Base-by-base conservation (phyloP, 139 green algal species). In the Micractinium conductrix region DNA sequence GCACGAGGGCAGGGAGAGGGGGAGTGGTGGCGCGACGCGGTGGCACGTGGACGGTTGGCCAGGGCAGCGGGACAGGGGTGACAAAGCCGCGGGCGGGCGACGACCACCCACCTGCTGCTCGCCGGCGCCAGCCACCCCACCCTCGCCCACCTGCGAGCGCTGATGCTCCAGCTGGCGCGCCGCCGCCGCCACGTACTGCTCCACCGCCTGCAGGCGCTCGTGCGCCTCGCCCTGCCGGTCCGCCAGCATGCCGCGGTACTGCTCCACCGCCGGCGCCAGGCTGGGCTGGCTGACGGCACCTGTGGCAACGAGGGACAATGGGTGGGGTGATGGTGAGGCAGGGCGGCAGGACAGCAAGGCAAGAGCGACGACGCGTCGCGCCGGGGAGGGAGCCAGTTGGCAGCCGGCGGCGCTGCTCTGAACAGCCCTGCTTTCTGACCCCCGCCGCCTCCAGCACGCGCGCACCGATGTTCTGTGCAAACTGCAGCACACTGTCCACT, bases 101-200 rank as follows among this genome's bases (percentile, higher is more conserved):
- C n/a, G n/a, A n/a, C n/a, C n/a, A n/a, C n/a, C n/a, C n/a, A n/a
- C n/a, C n/a, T n/a, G n/a, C n/a, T n/a, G n/a, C n/a, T n/a, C n/a
- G n/a, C n/a, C n/a, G n/a, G n/a, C n/a, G n/a, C n/a, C n/a, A n/a
- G n/a, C n/a, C n/a, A n/a, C n/a, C n/a, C n/a, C n/a, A n/a, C n/a
- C n/a, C 19, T 5, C 16, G 68, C 38, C 19, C 42, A 78, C 70
- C 70, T 78, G 70, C n/a, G 45, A 65, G n/a, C 73, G 73, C 45
- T 79, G 73, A 45, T 79, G 73, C 73, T 79, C 73, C 73, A 79
- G 73, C 73, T 79, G 73, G 30, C 73, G 73, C 12, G 44, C 43
- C 44, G 73, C 73, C 0, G 73, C 45, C 73, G 65, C 45, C n/a
- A 79, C 45, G 45, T 79, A 63, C n/a, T n/a, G 44, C 45, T 79